These are phyloP conservation scores for Leccinum fuscescens DNA, from an alignment of 1,284 basidiomycete species.

Conservation along the genomic window DNA sequence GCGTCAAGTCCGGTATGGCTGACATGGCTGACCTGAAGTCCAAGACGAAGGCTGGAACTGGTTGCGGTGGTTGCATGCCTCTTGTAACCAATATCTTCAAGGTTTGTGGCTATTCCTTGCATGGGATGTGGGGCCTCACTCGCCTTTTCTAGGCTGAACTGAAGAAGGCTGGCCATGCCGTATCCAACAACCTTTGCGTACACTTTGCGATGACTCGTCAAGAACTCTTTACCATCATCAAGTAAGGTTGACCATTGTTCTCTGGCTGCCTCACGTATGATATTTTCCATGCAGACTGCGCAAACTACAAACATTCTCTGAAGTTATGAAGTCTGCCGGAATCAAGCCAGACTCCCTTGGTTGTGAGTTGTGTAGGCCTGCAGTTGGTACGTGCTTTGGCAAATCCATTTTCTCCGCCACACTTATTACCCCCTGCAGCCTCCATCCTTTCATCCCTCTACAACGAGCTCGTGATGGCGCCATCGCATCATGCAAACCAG, in stretches of 20 bases:
- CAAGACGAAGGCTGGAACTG: slow-evolving; percentile 71
- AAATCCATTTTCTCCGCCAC: neutral
- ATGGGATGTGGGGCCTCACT: neutral
- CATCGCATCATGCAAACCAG: slow-evolving; percentile 66
- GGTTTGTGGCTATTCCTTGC: slow-evolving; percentile 1
- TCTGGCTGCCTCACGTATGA: neutral
- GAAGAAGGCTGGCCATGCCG: slow-evolving; percentile 62
- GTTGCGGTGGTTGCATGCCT: slow-evolving; percentile 73
- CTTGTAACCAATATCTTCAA: slow-evolving; percentile 58
- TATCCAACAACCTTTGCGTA: slow-evolving; percentile 64
- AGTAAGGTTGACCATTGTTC: slow-evolving; percentile 27
- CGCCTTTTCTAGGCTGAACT: slow-evolving; percentile 53
- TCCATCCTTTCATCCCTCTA: slow-evolving; percentile 64
- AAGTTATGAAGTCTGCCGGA: slow-evolving; percentile 56
- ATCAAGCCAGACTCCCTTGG: slow-evolving; percentile 54
- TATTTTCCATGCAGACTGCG: slow-evolving; percentile 45
- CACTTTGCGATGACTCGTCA: slow-evolving; percentile 70
- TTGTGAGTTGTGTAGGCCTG: slow-evolving; percentile 75
- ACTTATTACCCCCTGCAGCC: slow-evolving; percentile 7
- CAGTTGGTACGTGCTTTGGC: slow-evolving; percentile 46
- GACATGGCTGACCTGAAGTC: slow-evolving; percentile 59
- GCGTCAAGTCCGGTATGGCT: slow-evolving; percentile 53
- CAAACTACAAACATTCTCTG: slow-evolving; percentile 55
- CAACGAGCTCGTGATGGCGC: slow-evolving; percentile 69
- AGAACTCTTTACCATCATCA: slow-evolving; percentile 70